Base-by-base conservation (phyloP, 2,329 filamentous ascomycete species). In the Monilinia fructigena region DNA sequence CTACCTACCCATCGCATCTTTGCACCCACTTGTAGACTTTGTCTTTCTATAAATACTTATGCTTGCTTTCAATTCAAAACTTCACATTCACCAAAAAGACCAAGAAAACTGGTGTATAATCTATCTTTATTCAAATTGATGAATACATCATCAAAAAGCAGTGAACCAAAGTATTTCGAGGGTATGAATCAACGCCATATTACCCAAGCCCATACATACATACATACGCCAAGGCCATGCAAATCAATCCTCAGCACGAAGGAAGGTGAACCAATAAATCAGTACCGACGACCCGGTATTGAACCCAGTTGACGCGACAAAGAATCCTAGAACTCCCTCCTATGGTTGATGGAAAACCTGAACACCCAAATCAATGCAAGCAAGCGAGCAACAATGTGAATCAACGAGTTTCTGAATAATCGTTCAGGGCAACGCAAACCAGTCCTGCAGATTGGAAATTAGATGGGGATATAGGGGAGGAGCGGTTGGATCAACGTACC, bases 361-460 rank as follows among this genome's bases (percentile, higher is more conserved):
- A 55, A 63, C 60, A 50, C 48, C 56, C 31, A 66, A 23, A 47
- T 62, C 20, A 11, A 63, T 63, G 58, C 47, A 63, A 40, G 18
- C 16, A 52, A 53, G 20, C 35, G 18, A 50, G 48, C n/a, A 50
- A 12, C 12, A 14, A 20, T 20, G 16, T 11, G 8, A 28, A 42
- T 71, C 65, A 75, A 31, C 72, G 69, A 54, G 74, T 70, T 45
- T 75, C 73, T 1, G 72, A 74, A 72, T 86, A 86, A 72, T 91
- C 89, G 72, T 91, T 91, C 70, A 91, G 76, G 14, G 89, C 89
- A 62, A 91, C 89, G 73, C 88, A 90, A 0, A 91, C 88, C 1
- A 72, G 65, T 26, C 68, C 68, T 69, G 50, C 8, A 26, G 8
- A 20, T 48, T 7, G 62, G 10, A 59, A 10, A 40, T 42, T 42